phyloP scores from a whole-genome alignment of 139 green algal species.

The Chlorella sp. region DNA sequence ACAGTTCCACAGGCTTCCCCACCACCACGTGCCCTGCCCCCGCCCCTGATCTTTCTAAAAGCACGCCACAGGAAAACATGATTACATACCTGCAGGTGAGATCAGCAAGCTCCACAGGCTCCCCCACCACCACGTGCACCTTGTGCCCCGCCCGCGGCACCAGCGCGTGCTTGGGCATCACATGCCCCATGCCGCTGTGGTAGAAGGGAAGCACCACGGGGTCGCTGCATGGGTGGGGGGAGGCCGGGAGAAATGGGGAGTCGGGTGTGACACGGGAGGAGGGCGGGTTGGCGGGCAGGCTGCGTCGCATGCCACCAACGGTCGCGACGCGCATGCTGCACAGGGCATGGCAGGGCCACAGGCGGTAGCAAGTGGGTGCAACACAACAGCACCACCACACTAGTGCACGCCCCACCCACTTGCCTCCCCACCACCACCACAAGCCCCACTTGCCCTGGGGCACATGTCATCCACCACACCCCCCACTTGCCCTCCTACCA shows the following conservation, averaged over 20 bases:
- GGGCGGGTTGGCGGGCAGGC: neutral
- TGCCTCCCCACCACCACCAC: too few relatives aligned
- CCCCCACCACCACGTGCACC: slow-evolving; percentile 70
- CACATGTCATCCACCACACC: too few relatives aligned
- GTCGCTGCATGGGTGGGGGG: slow-evolving; percentile 44
- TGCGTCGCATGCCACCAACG: neutral
- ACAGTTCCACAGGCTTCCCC: too few relatives aligned
- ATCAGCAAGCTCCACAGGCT: slow-evolving; percentile 72
- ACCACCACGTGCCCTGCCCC: too few relatives aligned
- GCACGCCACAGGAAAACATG: too few relatives aligned
- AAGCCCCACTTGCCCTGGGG: too few relatives aligned
- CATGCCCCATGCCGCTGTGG: slow-evolving; percentile 79
- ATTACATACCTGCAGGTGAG: slow-evolving; percentile 54
- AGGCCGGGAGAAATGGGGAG: neutral
- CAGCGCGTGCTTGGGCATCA: slow-evolving; percentile 67
- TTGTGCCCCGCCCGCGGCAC: slow-evolving; percentile 60
- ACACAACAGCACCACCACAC: too few relatives aligned
- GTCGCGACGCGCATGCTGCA: neutral
- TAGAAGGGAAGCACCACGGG: slow-evolving; percentile 87
- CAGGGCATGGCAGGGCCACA: neutral
- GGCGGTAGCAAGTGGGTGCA: too few relatives aligned
- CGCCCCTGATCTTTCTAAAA: too few relatives aligned
- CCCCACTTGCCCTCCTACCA: too few relatives aligned
- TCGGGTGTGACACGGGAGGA: neutral
- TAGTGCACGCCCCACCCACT: too few relatives aligned